Evolutionary conservation across 2,329 filamentous ascomycete genomes (phyloP).

Genomic region (Drechmeria coniospora): DNA sequence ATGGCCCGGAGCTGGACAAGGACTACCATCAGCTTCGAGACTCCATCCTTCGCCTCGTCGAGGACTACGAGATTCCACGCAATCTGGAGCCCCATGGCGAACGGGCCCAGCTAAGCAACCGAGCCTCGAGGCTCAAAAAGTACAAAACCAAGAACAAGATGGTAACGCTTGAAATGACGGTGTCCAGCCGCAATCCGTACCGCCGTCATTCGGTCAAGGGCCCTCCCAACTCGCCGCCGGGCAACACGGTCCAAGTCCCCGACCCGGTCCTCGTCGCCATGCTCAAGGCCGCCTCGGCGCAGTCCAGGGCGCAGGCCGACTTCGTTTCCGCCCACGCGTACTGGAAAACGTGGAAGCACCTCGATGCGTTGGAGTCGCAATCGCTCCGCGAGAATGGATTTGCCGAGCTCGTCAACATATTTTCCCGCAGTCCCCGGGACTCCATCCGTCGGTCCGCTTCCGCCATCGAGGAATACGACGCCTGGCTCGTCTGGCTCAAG

Average conservation of each 20-base stretch:
- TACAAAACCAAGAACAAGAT: slow-evolving; percentile 45
- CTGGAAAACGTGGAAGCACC: slow-evolving; percentile 65
- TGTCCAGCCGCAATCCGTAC: slow-evolving; percentile 44
- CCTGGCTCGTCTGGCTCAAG: slow-evolving; percentile 71
- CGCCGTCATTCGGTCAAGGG: slow-evolving; percentile 16
- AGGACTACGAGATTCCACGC: slow-evolving; percentile 68
- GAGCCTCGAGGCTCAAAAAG: slow-evolving; percentile 45
- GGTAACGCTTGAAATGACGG: slow-evolving; percentile 32
- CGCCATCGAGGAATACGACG: slow-evolving; percentile 64
- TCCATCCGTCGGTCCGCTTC: slow-evolving; percentile 54
- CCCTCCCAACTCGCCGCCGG: slow-evolving; percentile 4
- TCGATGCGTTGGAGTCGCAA: slow-evolving; percentile 45
- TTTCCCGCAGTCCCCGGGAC: slow-evolving; percentile 55
- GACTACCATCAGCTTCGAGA: slow-evolving; percentile 71
- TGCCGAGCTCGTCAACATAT: slow-evolving; percentile 56
- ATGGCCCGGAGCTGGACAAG: slow-evolving; percentile 51
- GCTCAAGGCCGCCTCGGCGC: slow-evolving; percentile 60
- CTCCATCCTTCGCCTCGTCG: slow-evolving; percentile 64
- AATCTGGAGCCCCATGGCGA: slow-evolving; percentile 43
- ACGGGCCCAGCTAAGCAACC: slow-evolving; percentile 54
- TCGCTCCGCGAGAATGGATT: slow-evolving; percentile 53
- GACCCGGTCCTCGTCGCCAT: slow-evolving; percentile 50
- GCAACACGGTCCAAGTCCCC: slow-evolving; percentile 21
- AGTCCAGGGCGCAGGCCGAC: slow-evolving; percentile 65
- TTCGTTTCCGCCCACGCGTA: slow-evolving; percentile 75